Percentiles rank a stretch among this genome's conserved stretches.
These are phyloP conservation scores for Tylopilus balloui DNA, from an alignment of 768 basidiomycete species.

Conservation along the genomic window DNA sequence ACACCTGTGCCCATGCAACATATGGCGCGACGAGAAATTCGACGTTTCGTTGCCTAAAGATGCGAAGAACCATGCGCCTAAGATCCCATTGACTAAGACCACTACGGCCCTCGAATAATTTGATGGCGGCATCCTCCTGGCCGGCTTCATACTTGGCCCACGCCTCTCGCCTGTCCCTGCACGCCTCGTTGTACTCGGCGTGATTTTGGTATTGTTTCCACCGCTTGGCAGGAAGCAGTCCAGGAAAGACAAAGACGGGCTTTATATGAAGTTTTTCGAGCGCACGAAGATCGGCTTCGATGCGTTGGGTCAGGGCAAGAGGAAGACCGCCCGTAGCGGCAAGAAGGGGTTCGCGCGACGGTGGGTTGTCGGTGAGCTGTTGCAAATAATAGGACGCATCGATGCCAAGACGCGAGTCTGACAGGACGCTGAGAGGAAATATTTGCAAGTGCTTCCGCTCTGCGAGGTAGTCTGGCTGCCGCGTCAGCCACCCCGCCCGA, in stretches of 20 bases:
- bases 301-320: constrained; percentile 77
- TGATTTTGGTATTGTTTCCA: constrained; percentile 54
- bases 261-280: constrained; percentile 93
- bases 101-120: constrained; percentile 73
- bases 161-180: constrained; percentile 74
- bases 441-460: constrained; percentile 88
- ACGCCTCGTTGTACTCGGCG: constrained; percentile 57
- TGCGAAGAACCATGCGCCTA: constrained; percentile 88
- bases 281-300: constrained; percentile 86
- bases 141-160: constrained; percentile 94
- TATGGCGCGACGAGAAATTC: constrained; percentile 97
- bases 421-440: constrained; percentile 72
- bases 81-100: constrained; percentile 82
- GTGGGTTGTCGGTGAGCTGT: constrained; percentile 66
- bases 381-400: constrained; percentile 91
- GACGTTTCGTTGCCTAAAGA: constrained; percentile 91
- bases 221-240: constrained; percentile 73
- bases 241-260: constrained; percentile 97
- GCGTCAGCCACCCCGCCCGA: neutral
- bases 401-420: constrained; percentile 93
- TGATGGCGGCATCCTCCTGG: constrained; percentile 84
- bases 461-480: constrained; percentile 62
- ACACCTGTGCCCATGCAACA: constrained; percentile 90
- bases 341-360: constrained; percentile 84
- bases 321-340: constrained; percentile 95